These are phyloP conservation scores for Guadua angustifolia DNA, from an alignment of 176 grass and related monocot genomes.

Conservation along the genomic window DNA sequence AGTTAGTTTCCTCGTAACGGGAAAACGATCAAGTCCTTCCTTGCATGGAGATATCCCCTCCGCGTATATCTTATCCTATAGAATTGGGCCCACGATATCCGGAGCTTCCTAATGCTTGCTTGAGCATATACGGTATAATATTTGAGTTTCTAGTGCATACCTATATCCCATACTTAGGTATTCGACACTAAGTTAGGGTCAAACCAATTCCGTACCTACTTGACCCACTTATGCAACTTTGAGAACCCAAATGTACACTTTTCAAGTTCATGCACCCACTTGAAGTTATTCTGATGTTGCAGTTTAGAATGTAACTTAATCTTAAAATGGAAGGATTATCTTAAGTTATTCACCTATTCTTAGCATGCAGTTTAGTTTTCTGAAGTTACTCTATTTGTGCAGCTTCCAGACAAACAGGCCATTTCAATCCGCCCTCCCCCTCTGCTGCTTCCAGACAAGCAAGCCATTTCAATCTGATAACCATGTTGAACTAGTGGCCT, in stretches of 20 bases:
- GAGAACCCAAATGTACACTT: background rate
- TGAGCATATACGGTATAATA: too few species aligned
- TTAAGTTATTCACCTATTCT: background rate
- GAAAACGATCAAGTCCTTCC: too few species aligned
- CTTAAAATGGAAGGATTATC: background rate
- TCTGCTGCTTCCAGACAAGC: background rate
- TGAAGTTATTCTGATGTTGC: background rate
- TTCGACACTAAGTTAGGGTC: too few species aligned
- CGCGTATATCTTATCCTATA: too few species aligned
- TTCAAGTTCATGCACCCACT: background rate
- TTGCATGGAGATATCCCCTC: too few species aligned
- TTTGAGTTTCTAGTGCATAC: too few species aligned
- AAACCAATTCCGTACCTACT: background rate
- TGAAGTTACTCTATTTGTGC: too few species aligned
- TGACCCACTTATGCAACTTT: background rate
- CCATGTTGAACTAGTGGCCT: background rate
- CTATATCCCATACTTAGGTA: too few species aligned
- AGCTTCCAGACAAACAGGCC: too few species aligned
- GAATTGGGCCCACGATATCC: too few species aligned
- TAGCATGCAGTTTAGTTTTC: background rate
- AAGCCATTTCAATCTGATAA: background rate
- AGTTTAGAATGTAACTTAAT: background rate
- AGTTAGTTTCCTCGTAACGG: too few species aligned
- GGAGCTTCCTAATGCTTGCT: too few species aligned
- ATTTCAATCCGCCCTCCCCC: background rate